phyloP scores from a whole-genome alignment of 768 basidiomycete genomes.

The Lactarius pseudohatsudake region DNA sequence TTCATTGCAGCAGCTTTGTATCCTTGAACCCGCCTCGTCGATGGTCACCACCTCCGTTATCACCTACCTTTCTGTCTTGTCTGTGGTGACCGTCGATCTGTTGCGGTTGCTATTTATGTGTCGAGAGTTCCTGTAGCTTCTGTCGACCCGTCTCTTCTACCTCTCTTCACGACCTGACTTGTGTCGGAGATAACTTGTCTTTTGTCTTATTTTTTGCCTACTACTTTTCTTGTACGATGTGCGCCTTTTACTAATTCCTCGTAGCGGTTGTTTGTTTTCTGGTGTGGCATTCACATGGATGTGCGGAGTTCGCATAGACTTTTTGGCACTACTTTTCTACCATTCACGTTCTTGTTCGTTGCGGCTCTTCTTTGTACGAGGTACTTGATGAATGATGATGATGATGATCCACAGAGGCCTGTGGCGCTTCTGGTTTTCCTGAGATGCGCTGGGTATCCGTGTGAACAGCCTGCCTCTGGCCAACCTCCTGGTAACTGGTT shows the following conservation, averaged over 20 bases:
- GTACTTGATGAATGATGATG: slow-evolving; percentile 16
- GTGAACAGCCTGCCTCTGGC: not conserved
- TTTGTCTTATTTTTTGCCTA: slow-evolving; percentile 11
- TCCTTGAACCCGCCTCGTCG: slow-evolving; percentile 18
- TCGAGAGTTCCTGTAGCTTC: slow-evolving; percentile 25
- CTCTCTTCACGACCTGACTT: slow-evolving; percentile 15
- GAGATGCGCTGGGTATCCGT: not conserved
- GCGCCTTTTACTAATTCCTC: slow-evolving; percentile 16
- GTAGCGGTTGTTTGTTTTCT: not conserved
- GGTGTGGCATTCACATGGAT: slow-evolving; percentile 1
- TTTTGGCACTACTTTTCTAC: slow-evolving; percentile 1
- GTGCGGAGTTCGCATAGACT: slow-evolving; percentile 16
- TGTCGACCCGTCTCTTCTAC: slow-evolving; percentile 12
- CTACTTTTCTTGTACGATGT: slow-evolving; percentile 22
- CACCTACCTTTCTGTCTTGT: not conserved
- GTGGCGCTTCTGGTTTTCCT: slow-evolving; percentile 3
- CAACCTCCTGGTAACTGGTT: not conserved
- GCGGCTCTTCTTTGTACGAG: slow-evolving; percentile 20
- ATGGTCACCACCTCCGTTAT: slow-evolving; percentile 16
- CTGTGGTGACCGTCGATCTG: slow-evolving; percentile 16
- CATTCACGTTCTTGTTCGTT: slow-evolving; percentile 10
- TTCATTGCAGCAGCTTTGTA: slow-evolving; percentile 23
- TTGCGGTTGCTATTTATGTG: slow-evolving; percentile 23
- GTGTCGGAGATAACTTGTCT: slow-evolving; percentile 12
- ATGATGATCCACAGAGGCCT: slow-evolving; percentile 12